phyloP scores from a whole-genome alignment of 176 grass and related monocot genomes.

The Saccharum spontaneum region DNA sequence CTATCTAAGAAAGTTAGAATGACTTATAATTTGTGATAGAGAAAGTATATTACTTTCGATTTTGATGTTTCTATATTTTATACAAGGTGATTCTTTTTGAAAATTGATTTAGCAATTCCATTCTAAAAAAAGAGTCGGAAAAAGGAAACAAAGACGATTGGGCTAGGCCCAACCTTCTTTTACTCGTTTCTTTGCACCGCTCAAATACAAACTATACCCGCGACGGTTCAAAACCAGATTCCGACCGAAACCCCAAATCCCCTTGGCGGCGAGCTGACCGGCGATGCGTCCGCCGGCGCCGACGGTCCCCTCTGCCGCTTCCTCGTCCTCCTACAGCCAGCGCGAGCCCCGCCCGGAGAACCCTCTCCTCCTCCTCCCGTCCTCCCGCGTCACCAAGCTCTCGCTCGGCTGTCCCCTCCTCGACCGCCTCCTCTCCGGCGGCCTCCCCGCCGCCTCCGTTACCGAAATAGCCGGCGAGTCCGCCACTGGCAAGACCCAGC shows the following conservation, averaged over 20 bases:
- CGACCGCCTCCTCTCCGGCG: conserved; percentile 66
- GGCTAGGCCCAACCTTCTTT: too few relatives aligned
- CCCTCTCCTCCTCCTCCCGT: conserved; percentile 52
- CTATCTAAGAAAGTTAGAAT: too few relatives aligned
- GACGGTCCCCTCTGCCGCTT: neutral
- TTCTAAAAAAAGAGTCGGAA: too few relatives aligned
- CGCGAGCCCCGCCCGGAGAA: conserved; percentile 46
- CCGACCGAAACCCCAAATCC: neutral
- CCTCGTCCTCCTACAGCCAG: conserved; percentile 7
- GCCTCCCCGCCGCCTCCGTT: conserved; percentile 70
- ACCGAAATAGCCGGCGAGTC: conserved; percentile 82
- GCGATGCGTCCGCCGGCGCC: conserved; percentile 43
- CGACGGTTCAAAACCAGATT: too few relatives aligned
- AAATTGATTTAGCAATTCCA: too few relatives aligned
- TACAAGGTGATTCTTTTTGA: too few relatives aligned
- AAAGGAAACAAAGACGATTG: too few relatives aligned
- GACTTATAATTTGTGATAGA: too few relatives aligned
- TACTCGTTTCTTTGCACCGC: too few relatives aligned
- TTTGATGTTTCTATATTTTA: too few relatives aligned
- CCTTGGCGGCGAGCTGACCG: conserved; percentile 17
- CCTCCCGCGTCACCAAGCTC: conserved; percentile 53
- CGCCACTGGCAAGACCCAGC: conserved; percentile 70
- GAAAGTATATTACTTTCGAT: too few relatives aligned
- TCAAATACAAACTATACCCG: too few relatives aligned
- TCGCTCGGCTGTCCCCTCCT: conserved; percentile 76